Evolutionary conservation across 2,329 filamentous ascomycete species (phyloP), one percentile per base, ranked within the genome.

Genomic region (Malbranchea zuffiana): DNA sequence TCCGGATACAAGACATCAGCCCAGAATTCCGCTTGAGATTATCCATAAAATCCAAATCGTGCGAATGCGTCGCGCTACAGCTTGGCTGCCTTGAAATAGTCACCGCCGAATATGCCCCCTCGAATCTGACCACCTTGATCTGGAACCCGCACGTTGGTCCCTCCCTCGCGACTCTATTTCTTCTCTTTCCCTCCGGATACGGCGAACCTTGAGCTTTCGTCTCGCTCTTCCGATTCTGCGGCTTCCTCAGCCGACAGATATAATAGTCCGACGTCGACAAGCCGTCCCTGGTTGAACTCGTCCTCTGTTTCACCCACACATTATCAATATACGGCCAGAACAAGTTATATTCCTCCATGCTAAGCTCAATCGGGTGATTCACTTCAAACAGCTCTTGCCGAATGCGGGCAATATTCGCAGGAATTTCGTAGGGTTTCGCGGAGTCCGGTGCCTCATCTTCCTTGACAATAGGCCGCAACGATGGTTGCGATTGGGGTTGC

Each of bases 241-340:
- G 60, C 26, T 59, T 55, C 38, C 63, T 59, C 36, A 67, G 44
- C 31, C 65, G 57, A 45, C 65, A 68, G 52, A 62, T 63, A 40
- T 67, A 68, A 44, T 66, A 66, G 31, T 67, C 65, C 3, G 63
- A 63, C 3, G 53, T 61, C 35, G 55, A 58, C 29, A 57, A 56
- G 3, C 61, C 61, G 42, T 58, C 59, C 44, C 60, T 60, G 45
- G 57, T 62, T 5, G 59, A 50, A 40, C 61, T 59, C 11, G 54
- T 56, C 41, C 63, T 57, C 43, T 66, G 61, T 36, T 65, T 65
- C 7, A 66, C 62, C 64, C 64, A 68, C n/a, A 67, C 60, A 44
- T 68, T 68, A 45, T 68, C 65, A 33, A 67, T 61, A 35, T 64
- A 68, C 5, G 64, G 64, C 57, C 63, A 67, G 44, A 65, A 67